Evolutionary conservation across 441 rosid genomes (phyloP), one percentile per base, ranked within the genome.

Genomic region (Erodium texanum): DNA sequence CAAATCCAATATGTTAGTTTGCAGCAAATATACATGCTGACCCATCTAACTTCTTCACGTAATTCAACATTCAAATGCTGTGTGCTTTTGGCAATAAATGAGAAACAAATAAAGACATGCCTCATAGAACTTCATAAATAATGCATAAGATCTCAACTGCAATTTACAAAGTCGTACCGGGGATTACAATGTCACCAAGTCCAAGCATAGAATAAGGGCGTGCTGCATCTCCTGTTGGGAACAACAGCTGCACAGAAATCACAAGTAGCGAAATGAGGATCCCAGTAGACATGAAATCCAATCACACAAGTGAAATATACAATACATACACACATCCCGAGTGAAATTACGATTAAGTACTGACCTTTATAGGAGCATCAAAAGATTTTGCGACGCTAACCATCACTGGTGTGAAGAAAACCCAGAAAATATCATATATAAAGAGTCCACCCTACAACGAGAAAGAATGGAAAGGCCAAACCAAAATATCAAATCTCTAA

Each of bases 361-460:
- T 76, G 68, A 89, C 99, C 99, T 93, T 93, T 52, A 93, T 93
- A 7, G 99, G 97, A 74, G 96, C 99, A 82, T 93, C 97, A 27
- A 93, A 93, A 66, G 99, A 93, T 84, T 89, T 93, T 58, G 97
- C 99, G 65, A 93, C 97, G 68, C 97, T 89, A 67, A 93, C 99
- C 97, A 93, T 93, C 50, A 93, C 98, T 0, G 96, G 98, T 62
- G 98, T 93, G 77, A 93, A 90, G 88, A 93, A 93, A 79, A 93
- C 96, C 96, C 97, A 93, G 84, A 93, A 93, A 68, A 91, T 91
- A 77, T 93, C 97, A 69, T 91, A 93, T 32, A 89, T 87, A 78
- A 93, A 93, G 70, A 93, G 96, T 66, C 97, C 99, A 69, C 85
- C 95, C 99, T 93, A 81, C 75, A 78, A 68, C 27, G 70, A 45